These are phyloP conservation scores for Pleurotus salmoneostramineus DNA, from an alignment of 768 basidiomycete species.

Conservation along the genomic window DNA sequence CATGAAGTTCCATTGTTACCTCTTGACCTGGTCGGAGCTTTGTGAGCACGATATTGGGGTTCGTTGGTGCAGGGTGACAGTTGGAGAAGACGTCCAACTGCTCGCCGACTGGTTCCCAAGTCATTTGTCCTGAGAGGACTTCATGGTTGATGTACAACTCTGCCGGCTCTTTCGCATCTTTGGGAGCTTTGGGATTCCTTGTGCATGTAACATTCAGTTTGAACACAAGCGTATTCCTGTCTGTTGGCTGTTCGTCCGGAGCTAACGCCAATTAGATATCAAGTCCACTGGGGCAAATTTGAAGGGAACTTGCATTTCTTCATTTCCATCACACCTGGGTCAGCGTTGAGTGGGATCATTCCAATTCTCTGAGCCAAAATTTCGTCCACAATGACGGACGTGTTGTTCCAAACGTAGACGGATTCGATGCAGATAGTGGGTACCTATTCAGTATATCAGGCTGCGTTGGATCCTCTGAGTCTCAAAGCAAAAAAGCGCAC, in stretches of 20 bases:
- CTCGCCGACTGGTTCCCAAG: slow-evolving; percentile 81
- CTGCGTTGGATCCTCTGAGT: neutral
- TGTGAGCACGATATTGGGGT: slow-evolving; percentile 81
- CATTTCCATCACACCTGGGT: slow-evolving; percentile 69
- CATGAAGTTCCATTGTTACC: slow-evolving; percentile 83
- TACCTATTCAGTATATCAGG: slow-evolving; percentile 45
- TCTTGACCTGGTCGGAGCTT: slow-evolving; percentile 91
- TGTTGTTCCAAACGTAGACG: slow-evolving; percentile 94
- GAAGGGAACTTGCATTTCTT: slow-evolving; percentile 30
- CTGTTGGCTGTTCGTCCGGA: slow-evolving; percentile 64
- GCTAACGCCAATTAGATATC: slow-evolving; percentile 16
- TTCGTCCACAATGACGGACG: slow-evolving; percentile 90
- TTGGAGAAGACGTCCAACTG: slow-evolving; percentile 59
- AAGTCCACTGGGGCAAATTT: neutral
- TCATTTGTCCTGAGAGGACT: slow-evolving; percentile 61
- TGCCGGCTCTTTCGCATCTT: slow-evolving; percentile 37
- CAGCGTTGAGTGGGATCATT: slow-evolving; percentile 82
- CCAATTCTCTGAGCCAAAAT: slow-evolving; percentile 89
- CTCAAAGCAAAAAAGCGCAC: slow-evolving; percentile 39
- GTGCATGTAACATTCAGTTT: slow-evolving; percentile 66
- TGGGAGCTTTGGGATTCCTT: slow-evolving; percentile 51
- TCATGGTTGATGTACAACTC: slow-evolving; percentile 73
- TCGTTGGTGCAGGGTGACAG: slow-evolving; percentile 59
- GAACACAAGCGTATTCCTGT: slow-evolving; percentile 91
- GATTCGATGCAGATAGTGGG: slow-evolving; percentile 89